Evolutionary conservation across 164 flowering plant genomes (phyloP).

Genomic region (Platanus orientalis): DNA sequence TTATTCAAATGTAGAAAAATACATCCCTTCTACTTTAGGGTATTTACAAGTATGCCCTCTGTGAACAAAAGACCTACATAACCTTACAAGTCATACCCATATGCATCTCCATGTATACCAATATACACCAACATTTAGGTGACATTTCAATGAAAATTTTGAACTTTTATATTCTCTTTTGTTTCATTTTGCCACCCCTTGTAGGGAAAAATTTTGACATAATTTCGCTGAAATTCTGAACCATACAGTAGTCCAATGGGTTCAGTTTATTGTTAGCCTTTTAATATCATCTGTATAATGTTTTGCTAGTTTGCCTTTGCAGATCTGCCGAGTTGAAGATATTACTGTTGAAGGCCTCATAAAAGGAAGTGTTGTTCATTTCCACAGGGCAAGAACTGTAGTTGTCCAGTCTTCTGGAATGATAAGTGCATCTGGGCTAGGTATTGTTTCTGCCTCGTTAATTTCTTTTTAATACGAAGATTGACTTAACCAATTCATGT

Average conservation of each 20-base stretch:
- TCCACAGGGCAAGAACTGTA: conserved; percentile 78
- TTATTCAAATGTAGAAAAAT: no score
- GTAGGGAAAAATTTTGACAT: no score
- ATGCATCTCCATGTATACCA: no score
- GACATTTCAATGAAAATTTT: no score
- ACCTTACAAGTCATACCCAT: no score
- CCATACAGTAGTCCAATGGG: not conserved
- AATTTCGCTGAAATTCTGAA: no score
- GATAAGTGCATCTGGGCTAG: conserved; percentile 72
- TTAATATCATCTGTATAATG: conserved; percentile 3
- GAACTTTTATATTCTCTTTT: no score
- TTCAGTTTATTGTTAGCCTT: not conserved
- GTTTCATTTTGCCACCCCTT: no score
- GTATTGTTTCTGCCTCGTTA: conserved; percentile 31
- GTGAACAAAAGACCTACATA: no score
- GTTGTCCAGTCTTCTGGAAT: conserved; percentile 54
- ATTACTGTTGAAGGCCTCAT: conserved; percentile 62
- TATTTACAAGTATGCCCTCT: no score
- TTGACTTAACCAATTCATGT: not conserved
- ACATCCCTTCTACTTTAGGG: no score
- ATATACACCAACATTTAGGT: no score
- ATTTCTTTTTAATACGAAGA: not conserved
- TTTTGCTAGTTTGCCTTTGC: conserved; percentile 18
- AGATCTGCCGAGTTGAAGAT: conserved; percentile 95
- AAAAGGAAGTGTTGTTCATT: conserved; percentile 84